Evolutionary conservation across 2,329 filamentous ascomycete genomes (phyloP), one percentile per base, ranked within the genome.

Genomic region (Pyrenophora seminiperda): DNA sequence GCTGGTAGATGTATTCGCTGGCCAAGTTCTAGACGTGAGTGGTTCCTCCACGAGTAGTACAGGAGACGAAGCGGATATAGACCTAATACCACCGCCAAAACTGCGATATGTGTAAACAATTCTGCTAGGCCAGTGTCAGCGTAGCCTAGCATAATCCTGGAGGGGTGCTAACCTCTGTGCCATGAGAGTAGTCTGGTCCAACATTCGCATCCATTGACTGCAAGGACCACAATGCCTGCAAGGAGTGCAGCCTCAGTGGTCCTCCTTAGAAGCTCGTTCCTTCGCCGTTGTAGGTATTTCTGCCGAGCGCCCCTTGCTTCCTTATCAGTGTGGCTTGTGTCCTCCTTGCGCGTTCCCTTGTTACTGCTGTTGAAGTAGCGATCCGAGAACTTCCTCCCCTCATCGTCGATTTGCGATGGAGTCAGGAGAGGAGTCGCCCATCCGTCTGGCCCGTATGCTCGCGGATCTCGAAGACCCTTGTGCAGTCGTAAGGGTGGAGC

Each of bases 221-320:
- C 79, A 19, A 80, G 71, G 1, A 71, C 64, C 11, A 81, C 77
- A 40, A 85, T 81, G 11, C 73, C 75, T n/a, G 75, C 75, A 47
- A 86, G 71, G 43, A 86, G 71, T 5, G 69, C 75, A 7, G 80
- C 78, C 70, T 87, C 84, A 19, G 79, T 79, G 9, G 75, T 68
- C 62, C 84, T 75, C 30, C 86, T 93, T 40, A 83, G 91, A 65
- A 97, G 88, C 20, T 96, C 96, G 68, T 89, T 91, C 13, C 93
- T 92, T 76, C 97, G 94, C 72, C 76, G 90, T 61, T 87, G 96
- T 15, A 88, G 88, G 41, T 91, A 90, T 49, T 88, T 90, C 58
- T 79, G 90, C 48, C 87, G 69, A 19, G 70, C 73, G 33, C 56
- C 67, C 52, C 72, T 74, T 29, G 67, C 70, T 47, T 72, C 73